Evolutionary conservation across 2,329 filamentous ascomycete species (phyloP).

Genomic region (Sarocladium kiliense): DNA sequence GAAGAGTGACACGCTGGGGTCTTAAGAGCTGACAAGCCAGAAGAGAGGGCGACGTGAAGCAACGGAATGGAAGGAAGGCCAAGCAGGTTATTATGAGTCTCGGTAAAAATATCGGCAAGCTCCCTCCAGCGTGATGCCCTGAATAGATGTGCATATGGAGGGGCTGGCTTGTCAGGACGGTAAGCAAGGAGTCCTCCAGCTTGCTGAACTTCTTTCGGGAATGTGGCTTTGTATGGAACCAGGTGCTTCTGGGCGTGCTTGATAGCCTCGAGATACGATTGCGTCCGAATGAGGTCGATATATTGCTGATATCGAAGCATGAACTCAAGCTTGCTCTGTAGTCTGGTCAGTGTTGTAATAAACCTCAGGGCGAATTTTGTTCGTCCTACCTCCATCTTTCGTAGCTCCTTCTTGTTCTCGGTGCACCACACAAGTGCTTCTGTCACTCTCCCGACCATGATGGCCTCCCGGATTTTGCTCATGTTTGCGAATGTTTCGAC

Average conservation of each 20-base stretch:
- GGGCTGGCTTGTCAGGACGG: slow-evolving; percentile 42
- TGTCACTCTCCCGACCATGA: slow-evolving; percentile 64
- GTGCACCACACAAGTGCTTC: slow-evolving; percentile 86
- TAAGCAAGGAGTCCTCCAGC: slow-evolving; percentile 80
- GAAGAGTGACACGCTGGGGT: slow-evolving; percentile 85
- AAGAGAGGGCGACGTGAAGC: slow-evolving; percentile 84
- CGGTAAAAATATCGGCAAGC: slow-evolving; percentile 75
- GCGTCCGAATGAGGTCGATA: slow-evolving; percentile 77
- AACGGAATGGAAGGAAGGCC: slow-evolving; percentile 77
- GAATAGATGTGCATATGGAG: slow-evolving; percentile 58
- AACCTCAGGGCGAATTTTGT: not conserved
- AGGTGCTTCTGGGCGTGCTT: slow-evolving; percentile 79
- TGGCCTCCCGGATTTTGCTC: slow-evolving; percentile 68
- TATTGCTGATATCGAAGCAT: slow-evolving; percentile 92
- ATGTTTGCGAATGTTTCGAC: slow-evolving; percentile 82
- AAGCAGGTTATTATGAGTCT: slow-evolving; percentile 81
- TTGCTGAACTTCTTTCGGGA: slow-evolving; percentile 62
- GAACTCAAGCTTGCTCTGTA: slow-evolving; percentile 78
- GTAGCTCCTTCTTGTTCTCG: slow-evolving; percentile 88
- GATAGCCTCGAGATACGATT: slow-evolving; percentile 70
- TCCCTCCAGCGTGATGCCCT: slow-evolving; percentile 65
- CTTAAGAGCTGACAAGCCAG: slow-evolving; percentile 90
- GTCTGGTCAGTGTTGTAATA: not conserved
- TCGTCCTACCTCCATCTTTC: slow-evolving; percentile 69
- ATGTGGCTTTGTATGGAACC: slow-evolving; percentile 61